These are phyloP conservation scores for Orobanche coerulescens DNA, from an alignment of 257 asterid genomes.

Conservation along the genomic window DNA sequence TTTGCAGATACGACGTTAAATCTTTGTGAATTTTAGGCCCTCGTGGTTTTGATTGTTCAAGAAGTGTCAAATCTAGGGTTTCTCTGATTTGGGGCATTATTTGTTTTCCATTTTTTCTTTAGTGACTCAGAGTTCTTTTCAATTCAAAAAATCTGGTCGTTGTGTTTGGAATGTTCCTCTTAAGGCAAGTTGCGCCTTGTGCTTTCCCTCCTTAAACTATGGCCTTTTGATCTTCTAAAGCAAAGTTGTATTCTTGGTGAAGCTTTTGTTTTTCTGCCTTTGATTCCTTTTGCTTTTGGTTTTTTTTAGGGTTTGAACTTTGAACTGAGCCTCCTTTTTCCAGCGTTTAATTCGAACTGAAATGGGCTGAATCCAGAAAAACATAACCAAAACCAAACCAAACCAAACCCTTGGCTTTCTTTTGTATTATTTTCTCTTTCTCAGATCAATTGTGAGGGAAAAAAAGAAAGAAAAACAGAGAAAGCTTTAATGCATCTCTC, in stretches of 20 bases:
- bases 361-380: constrained; percentile 40
- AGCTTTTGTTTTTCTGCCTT: constrained; percentile 47
- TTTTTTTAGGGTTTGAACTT: constrained; percentile 37
- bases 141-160: constrained; percentile 25
- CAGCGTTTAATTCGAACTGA: constrained; percentile 20
- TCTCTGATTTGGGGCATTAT: constrained; percentile 37
- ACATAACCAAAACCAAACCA: background rate
- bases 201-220: constrained; percentile 47
- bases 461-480: background rate
- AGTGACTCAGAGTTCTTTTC: constrained; percentile 17
- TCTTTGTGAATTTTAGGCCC: constrained; percentile 28
- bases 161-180: constrained; percentile 42
- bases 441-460: constrained; percentile 20
- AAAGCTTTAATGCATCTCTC: constrained; percentile 83
- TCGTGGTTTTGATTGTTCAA: constrained; percentile 10
- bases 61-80: constrained; percentile 40
- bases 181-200: constrained; percentile 31
- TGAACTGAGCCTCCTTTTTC: constrained; percentile 35
- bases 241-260: constrained; percentile 58
- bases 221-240: constrained; percentile 50
- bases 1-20: constrained; percentile 6
- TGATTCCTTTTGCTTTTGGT: constrained; percentile 63
- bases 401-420: constrained; percentile 14
- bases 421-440: constrained; percentile 27
- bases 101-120: constrained; percentile 13